Conservation (phyloP, 441 rosid genomes). For the California macrophylla region DNA sequence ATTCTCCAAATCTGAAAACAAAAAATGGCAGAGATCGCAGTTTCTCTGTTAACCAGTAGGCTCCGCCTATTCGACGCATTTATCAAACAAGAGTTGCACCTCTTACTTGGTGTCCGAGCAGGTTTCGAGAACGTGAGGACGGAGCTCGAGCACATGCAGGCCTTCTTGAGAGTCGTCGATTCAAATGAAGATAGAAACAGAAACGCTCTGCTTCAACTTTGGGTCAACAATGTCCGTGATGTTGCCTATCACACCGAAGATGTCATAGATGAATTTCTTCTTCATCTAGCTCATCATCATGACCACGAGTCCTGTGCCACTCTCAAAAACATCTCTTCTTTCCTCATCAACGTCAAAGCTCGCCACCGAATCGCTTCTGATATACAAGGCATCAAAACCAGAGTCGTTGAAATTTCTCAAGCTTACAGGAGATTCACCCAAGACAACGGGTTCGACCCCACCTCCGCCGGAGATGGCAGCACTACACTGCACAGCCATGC, state of each 20-base stretch:
- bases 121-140: slow-evolving; percentile 24
- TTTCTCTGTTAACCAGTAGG: slow-evolving; percentile 23
- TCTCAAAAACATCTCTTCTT: slow-evolving; percentile 16
- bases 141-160: slow-evolving; percentile 27
- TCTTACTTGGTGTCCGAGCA: slow-evolving; percentile 20
- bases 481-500: slow-evolving; percentile 20
- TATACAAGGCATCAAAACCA: slow-evolving; percentile 18
- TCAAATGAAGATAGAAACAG: slow-evolving; percentile 24
- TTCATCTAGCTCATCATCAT: slow-evolving; percentile 14
- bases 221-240: slow-evolving; percentile 36
- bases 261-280: slow-evolving; percentile 35
- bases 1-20: too few species aligned
- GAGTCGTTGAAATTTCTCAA: slow-evolving; percentile 18
- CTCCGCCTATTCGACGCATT: slow-evolving; percentile 21
- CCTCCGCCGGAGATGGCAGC: background rate
- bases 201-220: slow-evolving; percentile 32
- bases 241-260: slow-evolving; percentile 36
- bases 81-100: slow-evolving; percentile 13
- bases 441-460: slow-evolving; percentile 18
- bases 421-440: slow-evolving; percentile 20
- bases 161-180: slow-evolving; percentile 32
- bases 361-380: slow-evolving; percentile 26
- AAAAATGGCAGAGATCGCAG: slow-evolving; percentile 42
- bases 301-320: slow-evolving; percentile 12
- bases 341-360: slow-evolving; percentile 23